Evolutionary conservation across 805 yeast genomes (phyloP).

Genomic region (Starmera dryadoides): DNA sequence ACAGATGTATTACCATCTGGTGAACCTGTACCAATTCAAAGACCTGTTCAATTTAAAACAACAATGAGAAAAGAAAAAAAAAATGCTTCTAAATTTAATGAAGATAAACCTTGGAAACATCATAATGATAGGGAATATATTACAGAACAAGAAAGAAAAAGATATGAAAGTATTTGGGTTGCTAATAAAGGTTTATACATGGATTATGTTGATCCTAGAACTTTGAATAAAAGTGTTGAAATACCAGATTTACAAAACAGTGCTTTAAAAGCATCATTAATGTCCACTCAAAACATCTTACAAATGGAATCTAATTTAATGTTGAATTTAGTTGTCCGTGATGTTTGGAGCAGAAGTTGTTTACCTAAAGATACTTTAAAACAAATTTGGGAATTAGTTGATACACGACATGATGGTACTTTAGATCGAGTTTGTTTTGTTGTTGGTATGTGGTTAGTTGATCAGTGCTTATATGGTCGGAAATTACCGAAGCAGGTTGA

Average conservation of each 20-base stretch:
- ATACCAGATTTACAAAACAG: constrained; percentile 17
- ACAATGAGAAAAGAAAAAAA: constrained; percentile 20
- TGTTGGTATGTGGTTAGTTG: constrained; percentile 98
- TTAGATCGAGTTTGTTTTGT: constrained; percentile 75
- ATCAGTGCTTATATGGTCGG: constrained; percentile 90
- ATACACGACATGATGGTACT: constrained; percentile 59
- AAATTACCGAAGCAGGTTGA: constrained; percentile 72
- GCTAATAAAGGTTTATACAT: constrained; percentile 70
- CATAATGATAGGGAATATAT: constrained; percentile 51
- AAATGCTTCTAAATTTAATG: constrained; percentile 50
- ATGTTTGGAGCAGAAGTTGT: constrained; percentile 75
- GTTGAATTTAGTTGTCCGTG: constrained; percentile 50
- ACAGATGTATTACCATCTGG: not conserved
- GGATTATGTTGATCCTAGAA: constrained; percentile 18
- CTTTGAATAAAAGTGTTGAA: constrained; percentile 8
- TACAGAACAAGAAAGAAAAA: constrained; percentile 65
- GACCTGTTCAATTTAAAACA: constrained; percentile 17
- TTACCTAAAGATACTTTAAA: constrained; percentile 54
- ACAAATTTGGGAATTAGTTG: constrained; percentile 69
- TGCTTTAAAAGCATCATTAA: constrained; percentile 20
- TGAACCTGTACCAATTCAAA: constrained; percentile 1
- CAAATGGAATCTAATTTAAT: constrained; percentile 20
- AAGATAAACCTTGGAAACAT: constrained; percentile 90
- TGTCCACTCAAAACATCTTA: constrained; percentile 18
- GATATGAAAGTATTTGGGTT: constrained; percentile 94